Conservation (phyloP, 2,329 filamentous ascomycete genomes). For the Amesomyces nigricolor region DNA sequence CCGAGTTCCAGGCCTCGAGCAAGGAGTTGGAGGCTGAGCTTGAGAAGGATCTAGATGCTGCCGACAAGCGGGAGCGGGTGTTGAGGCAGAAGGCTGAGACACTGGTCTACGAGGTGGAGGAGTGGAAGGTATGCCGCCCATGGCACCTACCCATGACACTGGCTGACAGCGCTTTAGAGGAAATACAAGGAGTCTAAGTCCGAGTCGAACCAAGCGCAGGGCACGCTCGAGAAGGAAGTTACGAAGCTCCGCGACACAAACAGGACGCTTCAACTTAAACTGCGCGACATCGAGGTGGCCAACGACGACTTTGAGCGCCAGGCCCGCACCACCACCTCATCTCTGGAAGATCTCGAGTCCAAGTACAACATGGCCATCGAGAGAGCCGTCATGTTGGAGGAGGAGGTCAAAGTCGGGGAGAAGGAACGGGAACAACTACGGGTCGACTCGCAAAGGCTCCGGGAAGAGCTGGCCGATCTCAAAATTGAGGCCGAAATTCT, state of each 20-base stretch:
- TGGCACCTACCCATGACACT: background rate
- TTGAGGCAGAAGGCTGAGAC: conserved; percentile 83
- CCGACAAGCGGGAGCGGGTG: conserved; percentile 84
- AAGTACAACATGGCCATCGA: conserved; percentile 97
- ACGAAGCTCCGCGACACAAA: conserved; percentile 82
- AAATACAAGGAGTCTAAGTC: conserved; percentile 95
- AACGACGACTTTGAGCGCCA: conserved; percentile 98
- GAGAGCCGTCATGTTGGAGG: conserved; percentile 84
- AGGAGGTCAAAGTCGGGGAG: conserved; percentile 86
- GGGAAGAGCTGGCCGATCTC: conserved; percentile 86
- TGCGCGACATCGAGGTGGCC: conserved; percentile 93
- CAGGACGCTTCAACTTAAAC: conserved; percentile 70
- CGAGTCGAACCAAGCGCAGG: conserved; percentile 81
- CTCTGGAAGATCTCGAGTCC: conserved; percentile 91
- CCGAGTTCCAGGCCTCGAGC: conserved; percentile 90
- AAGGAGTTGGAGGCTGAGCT: conserved; percentile 90
- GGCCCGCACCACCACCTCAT: conserved; percentile 90
- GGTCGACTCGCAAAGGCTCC: conserved; percentile 83
- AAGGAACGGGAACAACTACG: conserved; percentile 84
- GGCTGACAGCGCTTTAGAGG: conserved; percentile 48
- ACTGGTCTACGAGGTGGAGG: conserved; percentile 83
- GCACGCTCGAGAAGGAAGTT: conserved; percentile 87
- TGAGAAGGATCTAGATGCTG: conserved; percentile 91
- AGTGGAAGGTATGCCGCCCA: conserved; percentile 70
- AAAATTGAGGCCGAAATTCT: conserved; percentile 93